Base-by-base conservation (phyloP, 306 rosid species). In the Vicia sativa region DNA sequence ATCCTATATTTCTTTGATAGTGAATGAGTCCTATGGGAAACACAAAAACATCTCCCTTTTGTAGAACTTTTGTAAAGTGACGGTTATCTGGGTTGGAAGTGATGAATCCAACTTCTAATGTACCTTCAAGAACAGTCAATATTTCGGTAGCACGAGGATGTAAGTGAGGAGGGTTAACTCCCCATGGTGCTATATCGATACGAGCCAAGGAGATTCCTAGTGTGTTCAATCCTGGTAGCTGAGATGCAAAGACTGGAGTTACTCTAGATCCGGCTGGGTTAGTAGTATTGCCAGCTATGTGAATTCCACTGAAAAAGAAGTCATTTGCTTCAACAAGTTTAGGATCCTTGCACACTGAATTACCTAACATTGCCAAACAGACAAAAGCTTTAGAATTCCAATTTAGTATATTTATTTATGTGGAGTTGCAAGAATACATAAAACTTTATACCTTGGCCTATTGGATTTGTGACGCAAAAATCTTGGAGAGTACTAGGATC, bases 121-220 rank as follows among this genome's bases (percentile, higher is more conserved):
- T 38, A 2, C 81, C 81, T 3, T 73, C 67, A 7, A 81, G 62
- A 50, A 81, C 74, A 0, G 79, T 77, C 0, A 77, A 15, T n/a
- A 81, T 25, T 46, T 81, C 81, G 0, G 77, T 56, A 26, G 81
- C 82, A 1, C 81, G 79, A 63, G 81, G 85, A 72, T 81, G 85
- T 0, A 67, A 21, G 70, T 81, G 85, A 58, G 79, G 82, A 73
- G 85, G 79, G 63, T 81, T 81, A 34, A 73, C 31, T 0, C 85
- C 79, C 81, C 71, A 68, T 3, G 79, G 77, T 4, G 71, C 85
- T 0, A 7, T 46, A 60, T 77, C 85, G 3, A 81, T 12, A 21
- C 82, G 82, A 42, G 62, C 85, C 0, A 81, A 6, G 14, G 82
- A 58, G 31, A 81, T 53, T 6, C 64, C 80, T 0, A 74, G 56